phyloP scores from a whole-genome alignment of 768 basidiomycete genomes.

The Macrocybe gigantea region DNA sequence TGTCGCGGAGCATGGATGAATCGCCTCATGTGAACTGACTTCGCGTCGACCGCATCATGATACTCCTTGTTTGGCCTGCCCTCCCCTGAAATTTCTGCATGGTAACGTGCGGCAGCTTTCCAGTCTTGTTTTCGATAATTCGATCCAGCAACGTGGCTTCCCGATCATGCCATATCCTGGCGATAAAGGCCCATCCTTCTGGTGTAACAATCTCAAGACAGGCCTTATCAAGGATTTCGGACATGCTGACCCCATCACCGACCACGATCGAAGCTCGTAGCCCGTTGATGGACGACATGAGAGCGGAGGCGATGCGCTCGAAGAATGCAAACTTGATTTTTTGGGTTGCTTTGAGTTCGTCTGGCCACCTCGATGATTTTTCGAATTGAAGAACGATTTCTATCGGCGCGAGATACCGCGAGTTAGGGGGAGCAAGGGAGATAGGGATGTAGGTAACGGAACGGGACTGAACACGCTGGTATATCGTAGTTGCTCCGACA shows the following conservation, averaged over 20 bases:
- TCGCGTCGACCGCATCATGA: conserved; percentile 49
- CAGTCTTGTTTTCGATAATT: conserved; percentile 44
- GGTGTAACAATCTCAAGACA: conserved; percentile 72
- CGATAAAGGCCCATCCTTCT: conserved; percentile 83
- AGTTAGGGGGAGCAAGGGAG: conserved; percentile 47
- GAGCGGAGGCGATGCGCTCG: conserved; percentile 64
- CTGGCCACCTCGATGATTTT: conserved; percentile 90
- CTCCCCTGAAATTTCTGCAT: conserved; percentile 16
- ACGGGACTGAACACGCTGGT: conserved; percentile 80
- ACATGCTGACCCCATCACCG: conserved; percentile 37
- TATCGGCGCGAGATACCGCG: conserved; percentile 64
- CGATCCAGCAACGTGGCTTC: conserved; percentile 76
- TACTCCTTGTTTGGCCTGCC: conserved; percentile 41
- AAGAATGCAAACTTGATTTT: conserved; percentile 93
- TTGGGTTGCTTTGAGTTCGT: conserved; percentile 88
- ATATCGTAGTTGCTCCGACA: conserved; percentile 73
- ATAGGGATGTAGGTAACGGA: conserved; percentile 52
- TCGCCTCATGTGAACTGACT: conserved; percentile 55
- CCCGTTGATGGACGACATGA: conserved; percentile 49
- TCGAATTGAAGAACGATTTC: conserved; percentile 86
- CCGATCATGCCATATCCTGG: conserved; percentile 82
- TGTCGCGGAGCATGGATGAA: conserved; percentile 82
- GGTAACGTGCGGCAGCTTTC: conserved; percentile 30
- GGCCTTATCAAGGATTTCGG: conserved; percentile 62
- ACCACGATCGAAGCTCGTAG: conserved; percentile 56